Evolutionary conservation across 2,329 filamentous ascomycete genomes (phyloP).

Genomic region (Nothophaeocryptopus gaeumannii): DNA sequence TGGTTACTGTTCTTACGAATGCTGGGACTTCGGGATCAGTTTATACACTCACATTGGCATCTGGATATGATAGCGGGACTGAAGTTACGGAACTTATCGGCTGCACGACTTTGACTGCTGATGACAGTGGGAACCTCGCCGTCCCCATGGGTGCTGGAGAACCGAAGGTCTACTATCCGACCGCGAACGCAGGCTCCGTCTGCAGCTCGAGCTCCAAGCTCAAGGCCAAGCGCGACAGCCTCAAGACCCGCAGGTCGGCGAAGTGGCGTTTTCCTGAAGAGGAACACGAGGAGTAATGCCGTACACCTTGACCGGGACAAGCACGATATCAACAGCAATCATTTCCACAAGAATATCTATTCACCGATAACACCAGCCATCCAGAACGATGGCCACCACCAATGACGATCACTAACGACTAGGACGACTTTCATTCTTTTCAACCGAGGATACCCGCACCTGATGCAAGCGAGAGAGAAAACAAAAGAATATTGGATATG

Average conservation of each 20-base stretch:
- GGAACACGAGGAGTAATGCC: too few relatives aligned
- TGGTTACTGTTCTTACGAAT: constrained; percentile 40
- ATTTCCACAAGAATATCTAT: too few relatives aligned
- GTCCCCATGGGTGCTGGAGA: constrained; percentile 38
- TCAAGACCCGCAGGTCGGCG: neutral
- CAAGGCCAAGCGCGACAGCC: neutral
- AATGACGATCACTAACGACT: too few relatives aligned
- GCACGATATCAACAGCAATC: too few relatives aligned
- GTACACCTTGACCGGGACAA: too few relatives aligned
- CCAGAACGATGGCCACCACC: too few relatives aligned
- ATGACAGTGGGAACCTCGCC: constrained; percentile 28
- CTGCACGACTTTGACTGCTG: constrained; percentile 34
- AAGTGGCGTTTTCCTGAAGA: neutral
- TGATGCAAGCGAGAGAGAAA: too few relatives aligned
- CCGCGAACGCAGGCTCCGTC: constrained; percentile 7
- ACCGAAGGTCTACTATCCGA: constrained; percentile 39
- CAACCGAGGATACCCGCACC: too few relatives aligned
- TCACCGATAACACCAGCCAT: too few relatives aligned
- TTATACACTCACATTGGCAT: constrained; percentile 31
- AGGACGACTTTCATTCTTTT: too few relatives aligned
- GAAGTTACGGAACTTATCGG: constrained; percentile 40
- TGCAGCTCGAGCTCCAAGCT: neutral
- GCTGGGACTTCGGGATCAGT: constrained; percentile 25
- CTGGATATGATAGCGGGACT: constrained; percentile 29
- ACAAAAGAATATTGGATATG: too few relatives aligned